Base-by-base conservation (phyloP, 1,284 basidiomycete genomes). In the Cutaneotrichosporon cavernicola region DNA sequence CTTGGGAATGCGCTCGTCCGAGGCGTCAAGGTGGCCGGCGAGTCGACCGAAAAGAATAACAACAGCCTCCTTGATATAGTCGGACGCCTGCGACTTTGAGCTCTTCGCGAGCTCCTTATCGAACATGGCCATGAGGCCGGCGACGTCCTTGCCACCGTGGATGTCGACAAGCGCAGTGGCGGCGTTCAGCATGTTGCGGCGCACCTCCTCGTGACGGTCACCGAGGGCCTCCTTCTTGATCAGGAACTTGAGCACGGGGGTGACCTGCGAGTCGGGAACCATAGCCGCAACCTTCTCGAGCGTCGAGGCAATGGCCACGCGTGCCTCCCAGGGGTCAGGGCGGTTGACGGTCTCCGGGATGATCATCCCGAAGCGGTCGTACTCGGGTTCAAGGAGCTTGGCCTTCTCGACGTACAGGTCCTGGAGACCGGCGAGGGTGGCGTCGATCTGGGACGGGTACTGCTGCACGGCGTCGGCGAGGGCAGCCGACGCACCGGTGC, bases 31-130 rank as follows among this genome's bases (percentile, higher is more conserved):
- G 81, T 99, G 95, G 22, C 90, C 85, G 9, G 96, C 97, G 4
- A 95, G 87, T 32, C 95, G 89, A 67, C 97, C 97, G 69, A 98
- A 92, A 16, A 99, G 84, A 72, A 99, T 93, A 65, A 99, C 91
- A 2, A 96, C 89, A 0, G 94, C 93, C 76, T 99, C 96, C 70
- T 96, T 92, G 80, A 97, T 90, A 68, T 89, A 87, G 79, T 97
- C 94, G 5, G 87, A 87, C 0, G 87, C 85, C 73, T 92, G 90
- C 21, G 86, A 88, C 0, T 87, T 85, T 53, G 83, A 84, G 1
- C 87, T 80, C n/a, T 84, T 82, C 0, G 84, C 85, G 22, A 99
- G 85, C 77, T 91, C 89, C 1, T 82, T 82, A 81, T 99, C 95
- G 69, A 99, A 97, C 72, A 90, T 86, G 18, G 85, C 82, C 70